Evolutionary conservation across 2,329 filamentous ascomycete species (phyloP).

Genomic region (Talaromyces sp.): DNA sequence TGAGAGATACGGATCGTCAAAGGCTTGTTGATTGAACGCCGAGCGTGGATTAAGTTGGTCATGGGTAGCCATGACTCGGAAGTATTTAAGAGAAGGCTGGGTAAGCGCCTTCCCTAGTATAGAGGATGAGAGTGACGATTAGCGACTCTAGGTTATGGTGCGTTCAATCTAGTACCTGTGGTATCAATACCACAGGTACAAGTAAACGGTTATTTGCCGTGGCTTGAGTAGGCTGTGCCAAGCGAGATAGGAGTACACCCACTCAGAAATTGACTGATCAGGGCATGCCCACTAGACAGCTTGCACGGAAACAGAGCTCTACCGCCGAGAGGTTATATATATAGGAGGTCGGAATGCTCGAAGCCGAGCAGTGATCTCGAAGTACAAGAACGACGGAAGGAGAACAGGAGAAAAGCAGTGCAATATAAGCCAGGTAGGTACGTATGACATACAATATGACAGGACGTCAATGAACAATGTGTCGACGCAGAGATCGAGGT

Average conservation of each 20-base stretch:
- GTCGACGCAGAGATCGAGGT: background rate
- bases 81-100: conserved; percentile 7
- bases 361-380: background rate
- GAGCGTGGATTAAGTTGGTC: conserved; percentile 18
- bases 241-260: conserved; percentile 2
- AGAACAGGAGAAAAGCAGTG: background rate
- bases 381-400: background rate
- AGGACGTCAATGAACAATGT: background rate
- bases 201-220: background rate
- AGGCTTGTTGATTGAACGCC: conserved; percentile 31
- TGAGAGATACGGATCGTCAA: conserved; percentile 40
- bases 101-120: background rate
- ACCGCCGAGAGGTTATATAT: background rate
- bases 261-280: background rate
- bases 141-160: background rate
- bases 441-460: background rate
- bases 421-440: background rate
- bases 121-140: background rate
- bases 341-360: background rate
- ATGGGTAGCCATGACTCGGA: conserved; percentile 13
- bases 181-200: background rate
- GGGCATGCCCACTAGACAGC: background rate
- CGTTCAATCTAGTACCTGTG: background rate
- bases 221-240: background rate
- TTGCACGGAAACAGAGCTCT: background rate